Evolutionary conservation across 345 rosid genomes (phyloP).

Genomic region (Microcos paniculata): DNA sequence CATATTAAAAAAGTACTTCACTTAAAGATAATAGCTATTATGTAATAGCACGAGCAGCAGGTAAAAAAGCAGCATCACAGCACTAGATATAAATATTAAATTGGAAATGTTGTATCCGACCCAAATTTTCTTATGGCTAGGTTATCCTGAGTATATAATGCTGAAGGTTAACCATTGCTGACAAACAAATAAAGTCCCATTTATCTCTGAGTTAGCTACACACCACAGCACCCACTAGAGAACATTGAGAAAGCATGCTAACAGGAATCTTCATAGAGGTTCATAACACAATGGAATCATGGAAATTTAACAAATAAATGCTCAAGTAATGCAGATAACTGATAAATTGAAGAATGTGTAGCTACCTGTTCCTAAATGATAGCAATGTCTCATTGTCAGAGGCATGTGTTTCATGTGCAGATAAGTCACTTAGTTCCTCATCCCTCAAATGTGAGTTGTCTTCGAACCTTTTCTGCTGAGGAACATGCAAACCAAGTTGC

Average conservation of each 20-base stretch:
- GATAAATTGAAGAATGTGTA: slow-evolving; percentile 4
- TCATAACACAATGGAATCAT: background rate
- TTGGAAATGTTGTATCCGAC: background rate
- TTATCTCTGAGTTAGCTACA: background rate
- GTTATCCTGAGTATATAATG: background rate
- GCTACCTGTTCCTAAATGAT: slow-evolving; percentile 66
- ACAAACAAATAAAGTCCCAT: background rate
- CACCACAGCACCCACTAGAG: background rate
- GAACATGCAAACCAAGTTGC: slow-evolving; percentile 71
- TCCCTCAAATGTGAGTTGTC: slow-evolving; percentile 48
- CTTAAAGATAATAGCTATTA: background rate
- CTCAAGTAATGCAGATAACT: background rate
- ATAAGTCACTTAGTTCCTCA: slow-evolving; percentile 37
- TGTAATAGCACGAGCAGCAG: background rate
- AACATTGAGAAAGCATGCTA: background rate
- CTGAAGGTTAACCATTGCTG: background rate
- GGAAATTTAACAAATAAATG: background rate
- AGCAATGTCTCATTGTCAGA: slow-evolving; percentile 65
- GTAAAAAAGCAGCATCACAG: background rate
- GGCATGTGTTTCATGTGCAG: slow-evolving; percentile 31
- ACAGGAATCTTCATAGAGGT: background rate
- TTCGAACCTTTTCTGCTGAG: slow-evolving; percentile 40
- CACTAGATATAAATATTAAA: background rate
- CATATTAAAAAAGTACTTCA: background rate
- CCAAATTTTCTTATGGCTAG: background rate